A percentile compares a stretch with the other conserved stretches of the same genome.
Evolutionary conservation across 2,329 filamentous ascomycete species (phyloP).

Genomic region (Diplocarpon rosae): DNA sequence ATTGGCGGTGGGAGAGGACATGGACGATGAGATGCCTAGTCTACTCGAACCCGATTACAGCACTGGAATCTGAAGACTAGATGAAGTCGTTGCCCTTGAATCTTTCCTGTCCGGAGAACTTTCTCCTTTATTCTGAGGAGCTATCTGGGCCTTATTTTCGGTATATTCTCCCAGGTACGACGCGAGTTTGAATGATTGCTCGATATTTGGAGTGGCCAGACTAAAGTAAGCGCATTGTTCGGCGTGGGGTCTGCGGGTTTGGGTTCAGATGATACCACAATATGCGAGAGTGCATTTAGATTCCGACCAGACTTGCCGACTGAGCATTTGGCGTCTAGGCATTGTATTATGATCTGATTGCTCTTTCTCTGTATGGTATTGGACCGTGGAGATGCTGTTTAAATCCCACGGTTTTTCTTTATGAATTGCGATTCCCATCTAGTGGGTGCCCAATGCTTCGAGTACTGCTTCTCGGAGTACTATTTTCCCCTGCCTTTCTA

Average conservation of each 20-base stretch:
- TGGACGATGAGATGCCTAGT: constrained; percentile 1
- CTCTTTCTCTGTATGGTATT: too few species aligned
- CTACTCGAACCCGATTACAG: not conserved
- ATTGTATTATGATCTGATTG: not conserved
- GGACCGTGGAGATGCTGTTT: too few species aligned
- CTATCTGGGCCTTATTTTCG: not conserved
- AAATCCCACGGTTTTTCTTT: too few species aligned
- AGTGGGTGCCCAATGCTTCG: too few species aligned
- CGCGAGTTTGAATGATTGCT: too few species aligned
- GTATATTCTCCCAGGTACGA: too few species aligned
- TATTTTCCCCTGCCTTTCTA: too few species aligned
- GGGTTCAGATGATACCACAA: not conserved
- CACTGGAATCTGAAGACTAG: not conserved
- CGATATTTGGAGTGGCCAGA: too few species aligned
- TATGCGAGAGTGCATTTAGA: constrained; percentile 1
- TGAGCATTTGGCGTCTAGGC: not conserved
- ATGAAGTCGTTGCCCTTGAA: not conserved
- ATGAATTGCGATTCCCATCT: too few species aligned
- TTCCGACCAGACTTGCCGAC: not conserved
- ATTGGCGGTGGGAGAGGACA: not conserved
- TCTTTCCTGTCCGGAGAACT: not conserved
- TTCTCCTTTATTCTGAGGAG: not conserved
- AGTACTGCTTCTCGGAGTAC: too few species aligned
- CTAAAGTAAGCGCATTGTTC: too few species aligned
- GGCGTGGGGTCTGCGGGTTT: not conserved